Percentiles rank a stretch among this genome's conserved stretches.
Conservation (phyloP, 345 rosid species). For the Boechera retrofracta region DNA sequence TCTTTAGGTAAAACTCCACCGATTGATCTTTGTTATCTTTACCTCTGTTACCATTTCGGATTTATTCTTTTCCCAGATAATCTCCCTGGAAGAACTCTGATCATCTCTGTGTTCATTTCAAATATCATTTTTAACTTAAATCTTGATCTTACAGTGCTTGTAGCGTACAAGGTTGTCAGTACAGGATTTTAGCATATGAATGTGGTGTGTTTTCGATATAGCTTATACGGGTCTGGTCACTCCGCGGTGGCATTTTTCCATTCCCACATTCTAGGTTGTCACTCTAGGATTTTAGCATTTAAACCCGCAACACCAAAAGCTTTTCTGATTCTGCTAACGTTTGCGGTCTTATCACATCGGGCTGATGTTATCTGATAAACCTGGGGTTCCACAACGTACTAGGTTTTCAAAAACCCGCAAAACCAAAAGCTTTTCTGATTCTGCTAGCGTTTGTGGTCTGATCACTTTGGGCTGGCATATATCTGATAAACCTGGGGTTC, state of each 20-base stretch:
- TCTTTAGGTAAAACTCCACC: background rate
- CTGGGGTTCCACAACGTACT: background rate
- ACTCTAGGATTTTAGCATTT: background rate
- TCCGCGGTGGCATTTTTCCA: background rate
- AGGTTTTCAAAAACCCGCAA: background rate
- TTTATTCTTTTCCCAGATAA: background rate
- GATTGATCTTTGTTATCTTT: constrained; percentile 1
- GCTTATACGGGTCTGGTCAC: background rate
- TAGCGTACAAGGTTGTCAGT: constrained; percentile 17
- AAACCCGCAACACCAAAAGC: background rate
- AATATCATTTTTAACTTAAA: background rate
- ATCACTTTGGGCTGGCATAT: background rate
- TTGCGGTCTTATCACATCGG: background rate
- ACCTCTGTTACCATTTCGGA: background rate
- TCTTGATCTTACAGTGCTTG: constrained; percentile 20
- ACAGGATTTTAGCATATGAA: background rate
- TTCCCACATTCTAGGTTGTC: background rate
- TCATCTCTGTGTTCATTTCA: background rate
- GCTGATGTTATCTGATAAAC: background rate
- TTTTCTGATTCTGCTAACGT: background rate
- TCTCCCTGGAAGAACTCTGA: background rate
- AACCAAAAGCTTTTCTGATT: background rate
- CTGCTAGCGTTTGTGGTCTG: background rate
- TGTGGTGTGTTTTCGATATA: background rate
- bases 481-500: background rate